Evolutionary conservation across 2,329 filamentous ascomycete species (phyloP), one percentile per base, ranked within the genome.

Genomic region (Colletotrichum acutatum): DNA sequence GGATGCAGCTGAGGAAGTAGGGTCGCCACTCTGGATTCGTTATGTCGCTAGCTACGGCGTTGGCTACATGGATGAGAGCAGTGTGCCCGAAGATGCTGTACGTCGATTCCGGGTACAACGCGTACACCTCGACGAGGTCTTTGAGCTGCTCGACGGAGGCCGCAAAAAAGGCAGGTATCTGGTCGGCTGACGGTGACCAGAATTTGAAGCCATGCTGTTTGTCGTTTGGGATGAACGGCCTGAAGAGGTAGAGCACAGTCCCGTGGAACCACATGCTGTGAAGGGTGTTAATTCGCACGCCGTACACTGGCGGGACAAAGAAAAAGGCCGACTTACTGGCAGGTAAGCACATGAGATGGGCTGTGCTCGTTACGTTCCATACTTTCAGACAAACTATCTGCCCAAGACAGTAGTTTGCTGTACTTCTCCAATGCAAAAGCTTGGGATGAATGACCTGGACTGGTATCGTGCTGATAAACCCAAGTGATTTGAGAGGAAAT

Each of bases 71-170:
- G 7, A 82, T 78, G 28, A 85, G 76, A 0, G 80, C 82, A 14
- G 78, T 83, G 65, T 85, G 82, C 82, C 83, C 85, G 9, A 84
- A 76, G 12, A 85, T 80, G 4, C 81, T 80, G 71, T 80, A 83
- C 3, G 77, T 77, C 5, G 82, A 81, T 14, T 78, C 78, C 5
- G 75, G 70, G 52, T 82, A 78, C 9, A 77, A 76, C 32, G 82
- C 80, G 70, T 83, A 84, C n/a, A 80, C 76, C 28, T 83, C 71
- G 6, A 85, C 76, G 5, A 84, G 78, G n/a, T 78, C 78, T 71
- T 85, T 84, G 14, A 85, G 77, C 59, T 84, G 82, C 57, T 78
- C 76, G 1, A 82, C 77, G 0, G 83, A 85, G 2, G 82, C 81
- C 2, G 74, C 72, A n/a, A 77, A 84, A 3, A 77, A 80, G 4